These are phyloP conservation scores for Yamadazyma songkhlaensis DNA, from an alignment of 1,139 yeast species.

Conservation along the genomic window DNA sequence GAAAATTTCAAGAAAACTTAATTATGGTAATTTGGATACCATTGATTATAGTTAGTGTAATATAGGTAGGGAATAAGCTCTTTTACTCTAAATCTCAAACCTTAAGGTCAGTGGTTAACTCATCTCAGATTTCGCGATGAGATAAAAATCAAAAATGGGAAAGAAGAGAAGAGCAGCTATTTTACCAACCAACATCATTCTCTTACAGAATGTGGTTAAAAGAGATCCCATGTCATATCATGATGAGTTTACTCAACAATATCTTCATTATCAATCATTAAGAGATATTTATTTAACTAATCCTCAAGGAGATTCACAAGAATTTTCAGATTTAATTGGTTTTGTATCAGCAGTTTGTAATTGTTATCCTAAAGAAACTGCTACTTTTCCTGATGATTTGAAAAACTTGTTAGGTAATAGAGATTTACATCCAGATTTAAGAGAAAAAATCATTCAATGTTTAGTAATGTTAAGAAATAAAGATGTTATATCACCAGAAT, in stretches of 20 bases:
- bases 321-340: constrained; percentile 82
- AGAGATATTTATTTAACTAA: constrained; percentile 79
- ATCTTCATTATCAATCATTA: constrained; percentile 85
- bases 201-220: constrained; percentile 86
- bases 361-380: constrained; percentile 88
- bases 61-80: background rate
- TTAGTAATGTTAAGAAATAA: constrained; percentile 88
- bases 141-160: constrained; percentile 51
- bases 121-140: background rate
- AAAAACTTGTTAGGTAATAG: constrained; percentile 64
- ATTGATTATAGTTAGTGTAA: constrained; percentile 13
- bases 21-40: constrained; percentile 70
- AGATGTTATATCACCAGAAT: constrained; percentile 75
- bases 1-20: constrained; percentile 77
- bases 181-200: constrained; percentile 85
- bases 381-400: constrained; percentile 77
- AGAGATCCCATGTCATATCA: constrained; percentile 91
- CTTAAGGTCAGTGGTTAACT: too few relatives aligned
- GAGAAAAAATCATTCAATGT: constrained; percentile 90
- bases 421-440: constrained; percentile 75
- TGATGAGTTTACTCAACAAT: constrained; percentile 91
- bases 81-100: too few relatives aligned
- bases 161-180: constrained; percentile 89
- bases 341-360: constrained; percentile 89
- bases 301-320: constrained; percentile 61